Conservation (phyloP, 108 stramenopile species). For the Cyclotella sp. region DNA sequence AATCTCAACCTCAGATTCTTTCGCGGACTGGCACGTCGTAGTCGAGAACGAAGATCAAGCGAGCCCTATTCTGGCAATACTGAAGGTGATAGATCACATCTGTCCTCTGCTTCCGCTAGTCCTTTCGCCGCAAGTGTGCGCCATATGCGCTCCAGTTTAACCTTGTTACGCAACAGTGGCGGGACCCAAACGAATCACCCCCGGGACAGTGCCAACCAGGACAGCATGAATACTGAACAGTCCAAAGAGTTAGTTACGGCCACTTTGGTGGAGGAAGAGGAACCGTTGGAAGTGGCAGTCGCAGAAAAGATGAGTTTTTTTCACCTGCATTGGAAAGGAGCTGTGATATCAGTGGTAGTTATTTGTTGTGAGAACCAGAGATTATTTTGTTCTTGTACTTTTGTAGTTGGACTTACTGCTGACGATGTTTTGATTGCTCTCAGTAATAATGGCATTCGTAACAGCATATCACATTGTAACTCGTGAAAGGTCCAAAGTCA, state of each 20-base stretch:
- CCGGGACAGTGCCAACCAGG: background rate
- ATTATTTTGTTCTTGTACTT: background rate
- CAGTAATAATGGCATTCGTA: background rate
- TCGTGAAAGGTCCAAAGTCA: too few relatives aligned
- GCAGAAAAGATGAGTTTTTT: conserved; percentile 1
- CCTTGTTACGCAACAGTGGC: background rate
- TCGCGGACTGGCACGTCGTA: background rate
- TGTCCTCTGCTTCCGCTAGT: background rate
- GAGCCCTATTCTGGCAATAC: background rate
- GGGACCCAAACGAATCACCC: background rate
- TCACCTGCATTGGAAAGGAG: background rate
- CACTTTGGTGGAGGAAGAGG: background rate
- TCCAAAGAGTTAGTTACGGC: background rate
- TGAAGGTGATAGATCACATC: background rate
- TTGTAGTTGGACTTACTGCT: background rate
- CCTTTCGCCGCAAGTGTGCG: background rate
- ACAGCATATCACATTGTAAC: background rate
- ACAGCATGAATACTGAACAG: background rate
- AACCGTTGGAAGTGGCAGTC: conserved; percentile 1
- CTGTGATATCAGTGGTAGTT: background rate
- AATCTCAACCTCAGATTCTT: conserved; percentile 6
- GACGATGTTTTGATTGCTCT: too few relatives aligned
- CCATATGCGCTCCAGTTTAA: background rate
- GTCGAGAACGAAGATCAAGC: background rate
- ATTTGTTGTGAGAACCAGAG: background rate